Evolutionary conservation across 768 basidiomycete species (phyloP), one percentile per base, ranked within the genome.

Genomic region (Psilocybe cyanescens): DNA sequence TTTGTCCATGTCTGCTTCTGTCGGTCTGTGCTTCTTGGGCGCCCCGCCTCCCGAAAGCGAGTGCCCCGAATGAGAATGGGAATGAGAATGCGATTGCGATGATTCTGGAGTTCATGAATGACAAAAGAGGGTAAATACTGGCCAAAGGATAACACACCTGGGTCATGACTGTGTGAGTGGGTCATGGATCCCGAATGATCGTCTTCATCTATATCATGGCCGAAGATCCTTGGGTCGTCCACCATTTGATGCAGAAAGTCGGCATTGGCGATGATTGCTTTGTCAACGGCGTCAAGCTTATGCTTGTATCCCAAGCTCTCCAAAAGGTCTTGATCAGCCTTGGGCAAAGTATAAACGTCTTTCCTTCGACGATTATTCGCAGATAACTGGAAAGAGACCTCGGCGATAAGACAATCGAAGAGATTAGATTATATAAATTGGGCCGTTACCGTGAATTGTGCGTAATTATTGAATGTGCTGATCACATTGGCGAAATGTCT

Each of bases 1-100:
- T 70, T 97, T 96, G 71, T 97, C 94, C 87, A 92, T 90, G 66
- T 94, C 91, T 62, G 84, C 84, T 39, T 93, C 91, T 0, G 83
- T 86, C 0, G 87, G 83, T 59, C 76, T 80, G 65, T 81, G 82
- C 52, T 71, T 73, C 46, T 37, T 66, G 49, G 61, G 63, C 19
- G 55, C 14, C 28, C 37, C 55, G n/a, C 39, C 28, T 24, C n/a
- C 19, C 4, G 54, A 66, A 33, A 70, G 69, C 54, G 52, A 54
- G 44, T 66, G 54, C 5, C 29, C 49, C 46, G 58, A 57, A 45
- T 62, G 65, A 29, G 65, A 61, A 45, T 71, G 67, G 7, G 62
- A 64, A 55, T 68, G 72, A 2, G 59, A 59, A 45, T 68, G 68
- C 29, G 60, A 57, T 37, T 60, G 67, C 5, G 19, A 8, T 8